Conservation (phyloP, 2,329 filamentous ascomycete species). For the Akanthomyces dipterigenus region DNA sequence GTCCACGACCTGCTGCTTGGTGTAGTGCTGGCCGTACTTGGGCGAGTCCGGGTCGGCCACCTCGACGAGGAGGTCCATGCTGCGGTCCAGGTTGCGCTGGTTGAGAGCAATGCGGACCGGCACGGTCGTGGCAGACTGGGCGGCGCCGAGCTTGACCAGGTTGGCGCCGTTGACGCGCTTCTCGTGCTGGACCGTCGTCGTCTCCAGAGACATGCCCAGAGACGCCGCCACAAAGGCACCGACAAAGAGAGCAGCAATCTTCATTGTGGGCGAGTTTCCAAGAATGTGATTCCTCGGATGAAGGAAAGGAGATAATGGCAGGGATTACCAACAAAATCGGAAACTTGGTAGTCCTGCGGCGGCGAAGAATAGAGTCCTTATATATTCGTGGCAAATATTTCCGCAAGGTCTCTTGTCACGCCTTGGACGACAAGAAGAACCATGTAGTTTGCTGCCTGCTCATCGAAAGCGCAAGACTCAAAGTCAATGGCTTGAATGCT, state of each 20-base stretch:
- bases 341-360: background rate
- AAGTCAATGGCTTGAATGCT: background rate
- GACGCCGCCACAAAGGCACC: background rate
- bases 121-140: background rate
- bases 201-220: background rate
- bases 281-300: no score
- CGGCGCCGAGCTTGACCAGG: background rate
- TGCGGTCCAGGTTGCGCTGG: constrained; percentile 1
- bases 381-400: no score
- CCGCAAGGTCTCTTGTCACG: no score
- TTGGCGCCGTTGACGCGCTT: background rate
- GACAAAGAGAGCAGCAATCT: background rate
- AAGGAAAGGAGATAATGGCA: no score
- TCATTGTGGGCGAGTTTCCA: background rate
- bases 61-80: background rate
- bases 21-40: constrained; percentile 9
- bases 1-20: background rate
- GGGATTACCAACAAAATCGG: background rate
- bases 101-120: constrained; percentile 2
- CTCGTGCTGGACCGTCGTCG: background rate
- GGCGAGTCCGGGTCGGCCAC: constrained; percentile 2
- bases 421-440: no score
- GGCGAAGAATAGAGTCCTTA: no score
- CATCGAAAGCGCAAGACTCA: background rate
- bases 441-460: no score